Percentiles rank a stretch among this genome's conserved stretches.
phyloP scores from a whole-genome alignment of 2,329 filamentous ascomycete genomes.

The Fusarium staphyleae region DNA sequence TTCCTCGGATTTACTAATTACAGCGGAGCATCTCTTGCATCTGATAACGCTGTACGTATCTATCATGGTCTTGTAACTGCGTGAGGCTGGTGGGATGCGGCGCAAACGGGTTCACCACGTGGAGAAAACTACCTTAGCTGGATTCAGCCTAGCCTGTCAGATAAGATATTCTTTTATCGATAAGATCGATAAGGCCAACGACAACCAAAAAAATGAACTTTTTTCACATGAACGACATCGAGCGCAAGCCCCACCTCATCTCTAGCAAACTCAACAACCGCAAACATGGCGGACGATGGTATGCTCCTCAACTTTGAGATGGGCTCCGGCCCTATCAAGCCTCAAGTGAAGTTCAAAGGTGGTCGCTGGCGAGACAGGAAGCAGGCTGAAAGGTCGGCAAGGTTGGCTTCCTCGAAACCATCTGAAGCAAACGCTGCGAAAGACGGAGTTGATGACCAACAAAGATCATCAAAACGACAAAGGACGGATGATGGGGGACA shows the following conservation, averaged over 20 bases:
- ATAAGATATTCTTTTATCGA: slow-evolving; percentile 39
- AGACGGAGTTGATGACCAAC: slow-evolving; percentile 38
- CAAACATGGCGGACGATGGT: slow-evolving; percentile 87
- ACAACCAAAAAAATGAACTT: slow-evolving; percentile 27
- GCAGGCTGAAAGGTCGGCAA: slow-evolving; percentile 61
- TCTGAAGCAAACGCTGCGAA: slow-evolving; percentile 30
- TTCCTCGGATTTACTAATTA: slow-evolving; percentile 17
- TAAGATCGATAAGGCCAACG: slow-evolving; percentile 14
- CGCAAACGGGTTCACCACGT: neutral
- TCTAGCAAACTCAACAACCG: slow-evolving; percentile 26
- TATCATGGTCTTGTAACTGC: neutral
- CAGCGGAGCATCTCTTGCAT: slow-evolving; percentile 2
- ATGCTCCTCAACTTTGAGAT: slow-evolving; percentile 94
- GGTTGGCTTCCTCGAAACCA: slow-evolving; percentile 33
- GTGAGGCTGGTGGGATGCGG: neutral
- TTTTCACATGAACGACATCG: slow-evolving; percentile 21
- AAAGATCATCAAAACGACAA: slow-evolving; percentile 56
- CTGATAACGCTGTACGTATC: neutral
- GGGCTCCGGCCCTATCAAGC: slow-evolving; percentile 68
- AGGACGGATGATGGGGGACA: slow-evolving; percentile 41
- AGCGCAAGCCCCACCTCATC: slow-evolving; percentile 32
- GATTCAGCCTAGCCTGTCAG: neutral
- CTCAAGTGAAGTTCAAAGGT: slow-evolving; percentile 76
- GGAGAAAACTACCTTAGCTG: neutral
- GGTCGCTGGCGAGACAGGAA: slow-evolving; percentile 93